Conservation (phyloP, 345 rosid genomes). For the Cochlearia excelsa region DNA sequence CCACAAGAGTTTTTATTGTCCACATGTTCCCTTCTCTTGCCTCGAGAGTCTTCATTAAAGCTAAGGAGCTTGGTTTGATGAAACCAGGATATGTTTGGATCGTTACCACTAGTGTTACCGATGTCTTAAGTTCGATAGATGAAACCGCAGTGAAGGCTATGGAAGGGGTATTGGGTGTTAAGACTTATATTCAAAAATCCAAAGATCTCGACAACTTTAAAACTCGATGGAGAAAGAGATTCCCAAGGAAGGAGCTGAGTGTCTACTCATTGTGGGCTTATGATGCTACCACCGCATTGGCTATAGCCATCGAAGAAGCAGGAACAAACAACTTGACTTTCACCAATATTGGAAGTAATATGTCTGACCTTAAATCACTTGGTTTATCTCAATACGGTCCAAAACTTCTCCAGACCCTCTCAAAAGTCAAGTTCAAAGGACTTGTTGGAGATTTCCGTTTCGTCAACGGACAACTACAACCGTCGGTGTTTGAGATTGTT, state of each 20-base stretch:
- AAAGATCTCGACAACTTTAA: constrained; percentile 27
- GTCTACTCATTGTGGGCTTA: constrained; percentile 48
- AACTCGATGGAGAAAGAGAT: constrained; percentile 39
- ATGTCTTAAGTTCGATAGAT: constrained; percentile 16
- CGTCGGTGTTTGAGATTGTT: constrained; percentile 41
- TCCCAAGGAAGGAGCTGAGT: constrained; percentile 27
- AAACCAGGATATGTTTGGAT: constrained; percentile 49
- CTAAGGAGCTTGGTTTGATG: constrained; percentile 53
- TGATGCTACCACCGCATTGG: constrained; percentile 47
- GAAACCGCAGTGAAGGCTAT: constrained; percentile 26
- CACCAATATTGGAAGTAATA: constrained; percentile 19
- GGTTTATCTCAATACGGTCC: constrained; percentile 48
- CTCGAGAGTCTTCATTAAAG: constrained; percentile 42
- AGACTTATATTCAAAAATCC: constrained; percentile 32
- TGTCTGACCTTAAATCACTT: constrained; percentile 39
- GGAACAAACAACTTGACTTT: constrained; percentile 27
- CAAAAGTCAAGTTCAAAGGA: constrained; percentile 39
- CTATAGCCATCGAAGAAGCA: constrained; percentile 49
- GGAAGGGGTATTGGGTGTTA: constrained; percentile 49
- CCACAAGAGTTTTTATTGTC: constrained; percentile 56
- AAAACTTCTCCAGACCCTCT: constrained; percentile 33
- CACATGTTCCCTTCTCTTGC: constrained; percentile 42
- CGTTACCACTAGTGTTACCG: constrained; percentile 39
- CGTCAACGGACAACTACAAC: constrained; percentile 35
- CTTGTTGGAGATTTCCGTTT: constrained; percentile 42